Conservation (phyloP, 352 stramenopile species). For the Elongisporangium anandrum region DNA sequence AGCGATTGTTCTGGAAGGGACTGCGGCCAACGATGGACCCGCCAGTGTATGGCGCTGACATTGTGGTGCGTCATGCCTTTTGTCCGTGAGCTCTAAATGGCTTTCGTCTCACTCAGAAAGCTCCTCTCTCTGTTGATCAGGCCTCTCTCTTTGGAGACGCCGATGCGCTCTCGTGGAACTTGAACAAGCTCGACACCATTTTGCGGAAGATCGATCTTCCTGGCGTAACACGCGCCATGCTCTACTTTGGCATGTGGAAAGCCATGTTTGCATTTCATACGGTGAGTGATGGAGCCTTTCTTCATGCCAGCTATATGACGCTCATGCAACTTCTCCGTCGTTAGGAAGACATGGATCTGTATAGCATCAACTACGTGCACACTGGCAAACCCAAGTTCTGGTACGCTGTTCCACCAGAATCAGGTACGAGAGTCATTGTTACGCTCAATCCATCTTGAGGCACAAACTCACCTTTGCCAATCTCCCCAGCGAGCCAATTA, state of each 20-base stretch:
- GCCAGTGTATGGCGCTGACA: conserved; percentile 89
- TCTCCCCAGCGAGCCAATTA: conserved; percentile 43
- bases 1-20: conserved; percentile 87
- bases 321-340: background rate
- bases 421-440: conserved; percentile 19
- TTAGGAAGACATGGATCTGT: conserved; percentile 93
- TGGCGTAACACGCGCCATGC: conserved; percentile 88
- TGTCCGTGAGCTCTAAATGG: no score
- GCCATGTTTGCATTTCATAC: conserved; percentile 94
- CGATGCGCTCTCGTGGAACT: conserved; percentile 77
- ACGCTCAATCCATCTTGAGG: background rate
- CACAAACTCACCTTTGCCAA: background rate
- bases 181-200: conserved; percentile 87
- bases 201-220: conserved; percentile 74
- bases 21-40: conserved; percentile 83
- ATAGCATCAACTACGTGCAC: conserved; percentile 94
- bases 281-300: conserved; percentile 14
- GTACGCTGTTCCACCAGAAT: conserved; percentile 84
- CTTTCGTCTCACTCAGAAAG: background rate
- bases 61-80: conserved; percentile 75
- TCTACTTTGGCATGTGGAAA: conserved; percentile 94
- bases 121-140: conserved; percentile 9
- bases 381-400: conserved; percentile 91
- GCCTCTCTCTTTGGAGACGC: conserved; percentile 81
- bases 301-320: background rate